phyloP scores from a whole-genome alignment of 176 grass and related monocot species.

The Cenchrus fungigraminus region DNA sequence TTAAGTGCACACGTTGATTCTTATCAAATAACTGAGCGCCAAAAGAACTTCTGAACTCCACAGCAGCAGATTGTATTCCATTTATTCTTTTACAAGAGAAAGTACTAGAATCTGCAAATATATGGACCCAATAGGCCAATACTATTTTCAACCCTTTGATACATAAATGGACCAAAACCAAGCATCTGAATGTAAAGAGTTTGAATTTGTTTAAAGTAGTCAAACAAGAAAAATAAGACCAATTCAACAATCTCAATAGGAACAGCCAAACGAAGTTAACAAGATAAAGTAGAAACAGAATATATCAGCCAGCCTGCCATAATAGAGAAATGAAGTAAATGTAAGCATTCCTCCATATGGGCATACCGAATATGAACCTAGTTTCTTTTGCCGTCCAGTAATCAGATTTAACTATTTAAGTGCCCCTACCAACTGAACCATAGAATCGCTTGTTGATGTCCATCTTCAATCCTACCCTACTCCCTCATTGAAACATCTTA shows the following conservation, averaged over 20 bases:
- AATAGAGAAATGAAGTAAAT: neutral
- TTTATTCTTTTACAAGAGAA: neutral
- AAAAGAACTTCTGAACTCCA: constrained; percentile 17
- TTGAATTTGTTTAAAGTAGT: neutral
- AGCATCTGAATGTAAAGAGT: neutral
- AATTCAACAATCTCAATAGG: neutral
- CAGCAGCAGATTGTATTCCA: neutral
- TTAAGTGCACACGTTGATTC: neutral
- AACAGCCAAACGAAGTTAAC: neutral
- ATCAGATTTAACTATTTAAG: neutral
- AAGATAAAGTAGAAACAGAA: neutral
- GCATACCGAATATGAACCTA: neutral
- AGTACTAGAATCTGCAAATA: neutral
- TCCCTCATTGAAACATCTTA: neutral
- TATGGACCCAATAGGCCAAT: no score
- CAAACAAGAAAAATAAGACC: neutral
- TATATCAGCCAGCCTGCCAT: neutral
- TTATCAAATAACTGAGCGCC: constrained; percentile 2
- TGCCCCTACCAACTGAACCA: neutral
- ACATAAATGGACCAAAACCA: constrained; percentile 3
- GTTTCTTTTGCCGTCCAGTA: neutral
- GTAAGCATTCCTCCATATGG: constrained; percentile 5
- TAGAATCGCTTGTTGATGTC: neutral
- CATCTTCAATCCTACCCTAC: neutral
- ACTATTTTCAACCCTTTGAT: neutral